Evolutionary conservation across 2,329 filamentous ascomycete genomes (phyloP), one percentile per base, ranked within the genome.

Genomic region (Sordariomycetes sp.): DNA sequence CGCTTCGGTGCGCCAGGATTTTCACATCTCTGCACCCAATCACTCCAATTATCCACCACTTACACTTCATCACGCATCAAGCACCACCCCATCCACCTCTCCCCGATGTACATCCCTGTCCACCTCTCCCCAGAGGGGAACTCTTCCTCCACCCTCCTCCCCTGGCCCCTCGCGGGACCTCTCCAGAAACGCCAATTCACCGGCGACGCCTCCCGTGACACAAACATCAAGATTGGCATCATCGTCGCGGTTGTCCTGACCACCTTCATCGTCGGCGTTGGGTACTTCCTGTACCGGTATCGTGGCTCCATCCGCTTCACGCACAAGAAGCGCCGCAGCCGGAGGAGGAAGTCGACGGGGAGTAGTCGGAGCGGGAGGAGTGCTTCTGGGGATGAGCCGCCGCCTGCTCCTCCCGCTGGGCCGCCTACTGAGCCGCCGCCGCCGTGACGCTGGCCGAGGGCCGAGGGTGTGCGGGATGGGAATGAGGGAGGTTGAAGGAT

Each of bases 141-240:
- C 12, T 12, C 36, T 12, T 10, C 36, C 28, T 3, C 4, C 28
- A 3, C 28, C 28, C 28, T 32, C 8, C 28, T 32, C 28, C 28
- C 28, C 8, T 8, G 28, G 28, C 45, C 45, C n/a, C 10, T 13
- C 45, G 10, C 45, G 3, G 6, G 12, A 7, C 20, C 20, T 6
- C 45, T 50, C 45, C n/a, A 24, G 5, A 50, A 32, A 25, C 59
- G 63, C 13, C 60, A 63, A 22, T 62, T 62, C 59, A 63, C 62
- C 39, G 54, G 60, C 57, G 58, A 62, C 58, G 56, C 63, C 1
- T 57, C 63, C 52, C 62, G 68, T 17, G 68, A 70, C 45, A 69
- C 67, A 36, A 72, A 75, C 61, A 66, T 68, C 56, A 72, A 69
- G 36, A 76, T 75, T 57, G 74, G 73, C 57, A 65, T 74, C 59